Evolutionary conservation across 2,329 filamentous ascomycete genomes (phyloP).

Genomic region (Camillea tinctor): DNA sequence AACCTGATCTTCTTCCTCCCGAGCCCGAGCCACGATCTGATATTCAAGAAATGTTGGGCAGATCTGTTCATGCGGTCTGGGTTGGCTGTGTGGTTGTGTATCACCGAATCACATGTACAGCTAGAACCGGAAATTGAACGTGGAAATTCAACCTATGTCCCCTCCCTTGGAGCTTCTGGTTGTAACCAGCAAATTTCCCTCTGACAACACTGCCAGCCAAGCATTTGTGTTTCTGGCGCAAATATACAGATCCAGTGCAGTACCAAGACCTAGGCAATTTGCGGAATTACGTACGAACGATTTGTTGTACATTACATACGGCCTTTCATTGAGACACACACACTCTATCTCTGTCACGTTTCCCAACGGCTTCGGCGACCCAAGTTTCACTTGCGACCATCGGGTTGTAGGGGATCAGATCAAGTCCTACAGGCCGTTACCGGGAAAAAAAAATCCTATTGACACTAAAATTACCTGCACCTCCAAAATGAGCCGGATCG

Average conservation of each 20-base stretch:
- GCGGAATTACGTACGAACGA: slow-evolving; percentile 8
- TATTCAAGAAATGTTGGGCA: not conserved
- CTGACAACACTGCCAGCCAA: not conserved
- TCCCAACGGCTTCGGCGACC: not conserved
- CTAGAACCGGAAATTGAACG: not conserved
- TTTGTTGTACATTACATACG: slow-evolving; percentile 7
- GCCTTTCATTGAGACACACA: slow-evolving; percentile 2
- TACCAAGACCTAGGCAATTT: slow-evolving; percentile 19
- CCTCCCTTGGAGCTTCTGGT: not conserved
- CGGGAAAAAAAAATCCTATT: not conserved
- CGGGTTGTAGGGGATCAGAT: not conserved
- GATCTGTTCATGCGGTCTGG: not conserved
- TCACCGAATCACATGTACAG: not conserved
- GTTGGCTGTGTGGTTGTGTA: not conserved
- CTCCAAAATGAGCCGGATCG: slow-evolving; percentile 1
- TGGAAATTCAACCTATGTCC: not conserved
- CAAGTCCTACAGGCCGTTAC: not conserved
- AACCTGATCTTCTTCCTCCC: not conserved
- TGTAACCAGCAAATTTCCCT: not conserved
- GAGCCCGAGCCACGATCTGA: not conserved
- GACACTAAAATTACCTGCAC: slow-evolving; percentile 2
- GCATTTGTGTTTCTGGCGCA: slow-evolving; percentile 2
- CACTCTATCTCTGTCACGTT: not conserved
- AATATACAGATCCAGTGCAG: slow-evolving; percentile 16
- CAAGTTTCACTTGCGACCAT: too few species aligned